Evolutionary conservation across 495 filamentous ascomycete species (phyloP).

Genomic region (Barbatosphaeria neglecta): DNA sequence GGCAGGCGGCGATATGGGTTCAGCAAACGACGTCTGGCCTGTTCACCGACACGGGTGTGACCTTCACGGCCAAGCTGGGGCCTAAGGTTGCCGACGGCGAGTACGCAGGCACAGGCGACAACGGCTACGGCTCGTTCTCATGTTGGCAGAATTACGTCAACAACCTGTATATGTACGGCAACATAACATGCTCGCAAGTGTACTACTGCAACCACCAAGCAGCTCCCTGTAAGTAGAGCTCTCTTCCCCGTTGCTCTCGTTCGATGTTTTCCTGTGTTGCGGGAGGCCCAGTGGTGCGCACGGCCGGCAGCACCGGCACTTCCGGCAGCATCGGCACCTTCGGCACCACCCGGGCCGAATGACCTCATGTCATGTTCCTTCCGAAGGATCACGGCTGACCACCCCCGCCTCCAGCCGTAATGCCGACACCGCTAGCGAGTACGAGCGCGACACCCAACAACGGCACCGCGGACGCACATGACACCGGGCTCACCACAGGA

Average conservation of each 20-base stretch:
- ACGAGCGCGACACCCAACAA: not conserved
- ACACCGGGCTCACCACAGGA: not conserved
- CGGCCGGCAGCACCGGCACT: not conserved
- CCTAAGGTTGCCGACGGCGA: conserved; percentile 16
- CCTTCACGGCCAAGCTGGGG: conserved; percentile 19
- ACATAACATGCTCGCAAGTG: conserved; percentile 14
- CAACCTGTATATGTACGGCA: conserved; percentile 17
- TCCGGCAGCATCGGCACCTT: not conserved
- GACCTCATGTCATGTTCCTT: not conserved
- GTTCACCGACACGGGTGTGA: conserved; percentile 18
- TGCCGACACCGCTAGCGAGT: not conserved
- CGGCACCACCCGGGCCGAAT: not conserved
- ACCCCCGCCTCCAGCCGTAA: not conserved
- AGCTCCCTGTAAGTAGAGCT: conserved; percentile 12
- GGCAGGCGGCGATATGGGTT: conserved; percentile 20
- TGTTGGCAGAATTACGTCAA: conserved; percentile 21
- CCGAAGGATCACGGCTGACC: not conserved
- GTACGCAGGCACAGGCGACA: conserved; percentile 23
- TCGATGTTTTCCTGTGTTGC: not conserved
- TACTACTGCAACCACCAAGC: conserved; percentile 25
- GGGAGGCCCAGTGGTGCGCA: not conserved
- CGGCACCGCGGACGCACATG: not conserved
- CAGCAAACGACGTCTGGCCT: conserved; percentile 18
- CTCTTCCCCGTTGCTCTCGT: not conserved
- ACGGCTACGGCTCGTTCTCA: conserved; percentile 22